Evolutionary conservation across 2,329 filamentous ascomycete species (phyloP).

Genomic region (Verticillium nubilum): DNA sequence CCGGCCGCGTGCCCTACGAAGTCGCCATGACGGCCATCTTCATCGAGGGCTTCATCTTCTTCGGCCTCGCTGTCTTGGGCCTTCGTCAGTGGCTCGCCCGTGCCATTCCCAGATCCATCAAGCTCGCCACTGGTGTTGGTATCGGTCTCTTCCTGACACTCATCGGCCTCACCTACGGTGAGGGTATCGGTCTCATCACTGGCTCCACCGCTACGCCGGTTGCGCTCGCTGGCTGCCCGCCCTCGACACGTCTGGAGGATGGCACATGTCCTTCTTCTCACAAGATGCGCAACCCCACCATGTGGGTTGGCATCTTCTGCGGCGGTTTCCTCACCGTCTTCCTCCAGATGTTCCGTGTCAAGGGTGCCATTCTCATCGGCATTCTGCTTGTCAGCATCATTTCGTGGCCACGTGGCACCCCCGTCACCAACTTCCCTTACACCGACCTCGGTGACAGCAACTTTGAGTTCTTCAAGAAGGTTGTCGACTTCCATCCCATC

Average conservation of each 20-base stretch:
- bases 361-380: conserved; percentile 79
- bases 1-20: conserved; percentile 65
- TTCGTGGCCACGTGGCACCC: conserved; percentile 75
- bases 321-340: conserved; percentile 75
- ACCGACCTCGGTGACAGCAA: conserved; percentile 59
- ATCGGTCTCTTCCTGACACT: conserved; percentile 79
- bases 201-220: conserved; percentile 64
- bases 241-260: conserved; percentile 28
- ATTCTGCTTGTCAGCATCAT: conserved; percentile 82
- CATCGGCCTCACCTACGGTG: conserved; percentile 72
- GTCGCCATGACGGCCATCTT: conserved; percentile 83
- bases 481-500: conserved; percentile 80
- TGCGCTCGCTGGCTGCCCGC: conserved; percentile 66
- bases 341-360: conserved; percentile 80
- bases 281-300: conserved; percentile 77
- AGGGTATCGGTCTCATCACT: conserved; percentile 75
- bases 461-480: conserved; percentile 85
- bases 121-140: conserved; percentile 78
- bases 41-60: conserved; percentile 81
- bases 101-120: conserved; percentile 77
- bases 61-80: conserved; percentile 71
- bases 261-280: conserved; percentile 56
- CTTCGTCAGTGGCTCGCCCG: conserved; percentile 85
- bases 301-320: conserved; percentile 88
- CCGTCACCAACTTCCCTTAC: conserved; percentile 77